Base-by-base conservation (phyloP, 257 asterid genomes). In the Solanum chilense region DNA sequence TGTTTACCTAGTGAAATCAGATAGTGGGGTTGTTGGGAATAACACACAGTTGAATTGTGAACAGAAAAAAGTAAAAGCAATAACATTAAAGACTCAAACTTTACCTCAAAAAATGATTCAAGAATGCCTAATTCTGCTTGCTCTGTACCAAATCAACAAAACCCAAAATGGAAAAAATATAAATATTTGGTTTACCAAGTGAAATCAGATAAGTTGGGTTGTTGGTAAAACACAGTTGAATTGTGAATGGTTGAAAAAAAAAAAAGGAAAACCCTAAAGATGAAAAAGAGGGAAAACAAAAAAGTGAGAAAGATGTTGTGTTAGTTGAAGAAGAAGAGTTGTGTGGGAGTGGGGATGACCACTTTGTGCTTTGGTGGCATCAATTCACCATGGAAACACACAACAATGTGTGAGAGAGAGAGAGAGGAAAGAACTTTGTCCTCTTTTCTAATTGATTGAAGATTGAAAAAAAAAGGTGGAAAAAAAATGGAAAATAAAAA, bases 301-400 rank as follows among this genome's bases (percentile, higher is more conserved):
- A 88, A 41, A 58, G 62, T 4, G 71, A 76, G 81, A 78, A 74
- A 37, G 86, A 75, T 58, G 49, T 60, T 64, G 86, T 64, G 60
- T 77, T 84, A 52, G 89, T 82, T 75, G 37, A 49, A 64, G 87
- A 88, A 85, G 91, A 58, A 85, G 87, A 88, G 62, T 83, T 87
- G 80, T 84, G 90, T 78, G 88, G 83, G 60, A 85, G 87, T 86
- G 87, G 86, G 86, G 89, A 69, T 87, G 88, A 87, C 87, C 92
- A 86, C 89, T 69, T 84, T 88, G 88, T 77, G 91, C 75, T 87
- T 80, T 88, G 89, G 89, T 90, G 92, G 87, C 87, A 90, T 87
- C 91, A 87, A 29, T 86, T 90, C 88, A 84, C 90, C 90, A 70
- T 83, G 71, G 60, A 86, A 62, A 83, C 85, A 89, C 89, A 88